Conservation (phyloP, 2,329 filamentous ascomycete genomes). For the Fusarium guadeloupense region DNA sequence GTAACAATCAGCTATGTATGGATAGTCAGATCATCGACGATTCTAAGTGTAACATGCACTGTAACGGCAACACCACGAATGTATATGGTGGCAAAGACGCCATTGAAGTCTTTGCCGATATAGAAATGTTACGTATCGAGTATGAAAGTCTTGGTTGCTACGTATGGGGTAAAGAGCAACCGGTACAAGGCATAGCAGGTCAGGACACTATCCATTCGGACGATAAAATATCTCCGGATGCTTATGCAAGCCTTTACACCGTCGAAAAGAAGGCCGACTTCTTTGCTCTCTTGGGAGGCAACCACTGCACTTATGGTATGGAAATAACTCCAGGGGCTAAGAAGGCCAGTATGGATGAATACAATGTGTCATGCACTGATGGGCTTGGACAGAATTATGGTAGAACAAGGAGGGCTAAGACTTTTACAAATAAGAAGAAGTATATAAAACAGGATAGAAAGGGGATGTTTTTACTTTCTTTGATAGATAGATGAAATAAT, state of each 20-base stretch:
- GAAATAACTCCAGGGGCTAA: background rate
- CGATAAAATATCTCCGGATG: constrained; percentile 1
- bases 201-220: background rate
- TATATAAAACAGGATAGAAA: background rate
- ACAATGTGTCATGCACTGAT: background rate
- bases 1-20: constrained; percentile 8
- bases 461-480: no score
- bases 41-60: constrained; percentile 8
- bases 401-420: background rate
- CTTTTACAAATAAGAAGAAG: background rate
- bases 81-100: constrained; percentile 4
- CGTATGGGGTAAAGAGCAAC: background rate
- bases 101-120: constrained; percentile 2
- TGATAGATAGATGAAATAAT: no score
- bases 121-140: constrained; percentile 3
- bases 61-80: constrained; percentile 15
- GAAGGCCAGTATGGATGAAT: background rate
- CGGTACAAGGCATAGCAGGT: background rate
- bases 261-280: background rate
- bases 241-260: constrained; percentile 7
- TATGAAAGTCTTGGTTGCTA: constrained; percentile 9
- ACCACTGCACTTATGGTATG: constrained; percentile 4
- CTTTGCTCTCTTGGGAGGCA: constrained; percentile 7
- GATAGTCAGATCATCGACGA: constrained; percentile 12
- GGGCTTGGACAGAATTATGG: background rate